Evolutionary conservation across 805 yeast species (phyloP), one percentile per base, ranked within the genome.

Genomic region (Candida bentonensis): DNA sequence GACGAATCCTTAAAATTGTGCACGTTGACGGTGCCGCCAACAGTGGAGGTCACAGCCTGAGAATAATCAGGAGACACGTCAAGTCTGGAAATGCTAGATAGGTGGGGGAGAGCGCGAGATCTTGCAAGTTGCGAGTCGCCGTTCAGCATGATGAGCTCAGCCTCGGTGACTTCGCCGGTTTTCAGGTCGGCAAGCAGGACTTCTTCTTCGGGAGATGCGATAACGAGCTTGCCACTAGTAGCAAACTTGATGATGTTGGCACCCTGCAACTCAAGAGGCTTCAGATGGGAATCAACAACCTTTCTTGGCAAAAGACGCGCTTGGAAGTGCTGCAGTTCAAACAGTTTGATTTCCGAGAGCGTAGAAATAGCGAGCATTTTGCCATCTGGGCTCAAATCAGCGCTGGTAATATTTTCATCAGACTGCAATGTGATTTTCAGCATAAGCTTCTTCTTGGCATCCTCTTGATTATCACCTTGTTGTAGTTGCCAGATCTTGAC

Each of bases 401-500:
- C 85, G 27, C 72, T 64, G 1, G 86, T 66, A 42, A 92, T 79
- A 61, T 82, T 82, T 50, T 86, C 96, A 25, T 83, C 94, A 50
- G 81, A 92, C 41, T 76, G 69, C 47, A 81, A 63, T 2, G 73
- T 65, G 53, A 84, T 48, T 36, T 82, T 69, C 2, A 82, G 77
- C 47, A 87, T 60, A 46, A 72, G 74, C 55, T 72, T 76, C 40
- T 61, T 62, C 21, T 47, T 60, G 17, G 53, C 58, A 15, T 55
- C 56, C 15, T 45, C 49, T 3, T 46, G 44, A 3, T 41, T 49
- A 15, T 47, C 53, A n/a, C 21, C 39, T 2, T 46, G 52, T 2
- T 63, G 64, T 17, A 85, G 55, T 49, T 63, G 66, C 97, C 97
- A 92, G 9, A 92, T 68, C 57, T 86, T 86, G 36, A 89, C 73